Evolutionary conservation across 805 yeast genomes (phyloP).

Genomic region (Candida piceae): DNA sequence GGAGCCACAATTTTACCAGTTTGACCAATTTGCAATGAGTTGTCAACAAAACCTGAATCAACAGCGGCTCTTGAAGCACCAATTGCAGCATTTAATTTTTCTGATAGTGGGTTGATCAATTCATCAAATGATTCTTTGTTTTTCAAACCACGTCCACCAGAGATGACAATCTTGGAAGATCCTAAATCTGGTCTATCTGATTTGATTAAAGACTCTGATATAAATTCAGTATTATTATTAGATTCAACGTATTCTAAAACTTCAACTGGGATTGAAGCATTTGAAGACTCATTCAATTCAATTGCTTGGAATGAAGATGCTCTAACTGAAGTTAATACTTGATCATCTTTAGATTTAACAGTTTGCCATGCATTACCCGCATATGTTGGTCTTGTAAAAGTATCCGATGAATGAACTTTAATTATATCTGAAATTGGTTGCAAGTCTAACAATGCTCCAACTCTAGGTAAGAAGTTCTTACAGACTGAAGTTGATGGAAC

Average conservation of each 20-base stretch:
- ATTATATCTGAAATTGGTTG: conserved; percentile 87
- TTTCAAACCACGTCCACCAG: conserved; percentile 95
- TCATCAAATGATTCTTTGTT: conserved; percentile 81
- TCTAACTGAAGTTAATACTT: conserved; percentile 72
- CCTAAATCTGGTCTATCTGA: conserved; percentile 89
- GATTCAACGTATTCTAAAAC: conserved; percentile 38
- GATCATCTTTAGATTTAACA: conserved; percentile 61
- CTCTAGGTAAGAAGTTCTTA: conserved; percentile 78
- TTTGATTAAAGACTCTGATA: conserved; percentile 66
- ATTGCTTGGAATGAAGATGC: conserved; percentile 68
- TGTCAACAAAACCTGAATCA: conserved; percentile 92
- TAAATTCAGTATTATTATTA: conserved; percentile 51
- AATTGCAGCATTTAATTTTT: conserved; percentile 79
- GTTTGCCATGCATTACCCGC: conserved; percentile 94
- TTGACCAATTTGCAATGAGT: conserved; percentile 95
- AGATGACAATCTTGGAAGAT: conserved; percentile 72
- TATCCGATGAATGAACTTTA: conserved; percentile 56
- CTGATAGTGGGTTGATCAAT: conserved; percentile 78
- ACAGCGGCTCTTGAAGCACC: conserved; percentile 99
- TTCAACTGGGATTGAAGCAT: conserved; percentile 39
- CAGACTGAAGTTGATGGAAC: conserved; percentile 85
- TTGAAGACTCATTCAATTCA: conserved; percentile 28
- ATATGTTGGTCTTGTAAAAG: conserved; percentile 89
- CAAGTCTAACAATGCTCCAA: conserved; percentile 76
- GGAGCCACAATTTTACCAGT: conserved; percentile 98